phyloP scores from a whole-genome alignment of 768 basidiomycete genomes.

The Cyclocybe cylindracea region DNA sequence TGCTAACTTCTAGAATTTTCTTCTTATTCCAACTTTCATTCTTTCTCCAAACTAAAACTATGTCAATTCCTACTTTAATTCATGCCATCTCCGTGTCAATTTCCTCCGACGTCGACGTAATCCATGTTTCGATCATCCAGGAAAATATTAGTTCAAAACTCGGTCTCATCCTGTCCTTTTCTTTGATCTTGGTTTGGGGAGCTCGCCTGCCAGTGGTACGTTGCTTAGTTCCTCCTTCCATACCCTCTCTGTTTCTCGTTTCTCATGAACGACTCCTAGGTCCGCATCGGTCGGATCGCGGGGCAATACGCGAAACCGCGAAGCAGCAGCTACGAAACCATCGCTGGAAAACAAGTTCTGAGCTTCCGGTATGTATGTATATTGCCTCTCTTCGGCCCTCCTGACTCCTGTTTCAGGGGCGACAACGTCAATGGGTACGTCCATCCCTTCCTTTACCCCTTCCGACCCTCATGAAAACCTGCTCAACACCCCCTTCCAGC shows the following conservation, averaged over 20 bases:
- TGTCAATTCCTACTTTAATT: neutral
- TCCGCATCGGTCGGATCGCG: conserved; percentile 88
- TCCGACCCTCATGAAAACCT: conserved; percentile 6
- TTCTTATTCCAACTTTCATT: conserved; percentile 1
- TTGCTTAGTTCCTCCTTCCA: conserved; percentile 8
- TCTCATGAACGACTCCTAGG: conserved; percentile 35
- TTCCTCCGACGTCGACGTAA: neutral
- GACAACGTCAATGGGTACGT: conserved; percentile 93
- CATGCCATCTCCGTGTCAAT: neutral
- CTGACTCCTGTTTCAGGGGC: conserved; percentile 51
- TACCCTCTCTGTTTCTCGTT: neutral
- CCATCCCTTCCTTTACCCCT: conserved; percentile 4
- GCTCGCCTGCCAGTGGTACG: conserved; percentile 88
- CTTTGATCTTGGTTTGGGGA: conserved; percentile 93
- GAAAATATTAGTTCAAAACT: conserved; percentile 88
- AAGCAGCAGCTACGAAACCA: conserved; percentile 77
- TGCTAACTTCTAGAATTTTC: neutral
- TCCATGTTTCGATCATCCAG: conserved; percentile 36
- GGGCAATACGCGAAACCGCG: conserved; percentile 97
- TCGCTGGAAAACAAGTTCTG: conserved; percentile 73
- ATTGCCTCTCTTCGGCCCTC: neutral
- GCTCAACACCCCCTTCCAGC: conserved; percentile 32
- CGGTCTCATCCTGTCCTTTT: conserved; percentile 91
- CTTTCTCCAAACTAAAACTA: neutral
- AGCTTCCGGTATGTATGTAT: conserved; percentile 79